Conservation (phyloP, 73 alveolate genomes). For the Paramecium sonneborni region DNA sequence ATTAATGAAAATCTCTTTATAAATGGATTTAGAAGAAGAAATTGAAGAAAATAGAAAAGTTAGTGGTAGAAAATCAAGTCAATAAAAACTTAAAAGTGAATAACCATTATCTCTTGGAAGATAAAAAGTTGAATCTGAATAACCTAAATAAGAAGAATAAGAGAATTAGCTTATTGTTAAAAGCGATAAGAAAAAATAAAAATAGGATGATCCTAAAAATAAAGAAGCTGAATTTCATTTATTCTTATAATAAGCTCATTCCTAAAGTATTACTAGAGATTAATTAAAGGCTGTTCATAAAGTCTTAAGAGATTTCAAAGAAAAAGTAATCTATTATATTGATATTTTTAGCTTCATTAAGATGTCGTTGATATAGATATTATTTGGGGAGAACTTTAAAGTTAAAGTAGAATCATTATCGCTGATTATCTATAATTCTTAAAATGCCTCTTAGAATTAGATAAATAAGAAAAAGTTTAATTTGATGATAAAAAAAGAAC, state of each 20-base stretch:
- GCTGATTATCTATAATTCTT: slow-evolving; percentile 14
- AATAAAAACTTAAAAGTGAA: not conserved
- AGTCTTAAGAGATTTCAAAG: not conserved
- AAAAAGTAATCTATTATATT: not conserved
- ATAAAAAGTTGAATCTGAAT: not conserved
- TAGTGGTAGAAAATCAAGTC: not conserved
- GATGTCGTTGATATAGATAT: slow-evolving; percentile 35
- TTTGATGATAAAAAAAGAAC: slow-evolving; percentile 38
- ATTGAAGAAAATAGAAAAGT: not conserved
- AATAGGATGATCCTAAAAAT: not conserved
- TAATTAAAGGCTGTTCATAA: slow-evolving; percentile 11
- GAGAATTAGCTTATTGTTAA: not conserved
- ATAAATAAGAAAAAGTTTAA: not conserved
- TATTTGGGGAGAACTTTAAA: slow-evolving; percentile 13
- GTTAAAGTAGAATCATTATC: not conserved
- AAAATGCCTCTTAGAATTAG: slow-evolving; percentile 32
- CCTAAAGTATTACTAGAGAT: not conserved
- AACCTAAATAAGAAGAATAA: not conserved
- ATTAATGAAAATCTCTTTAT: not conserved
- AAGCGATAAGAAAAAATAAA: slow-evolving; percentile 23
- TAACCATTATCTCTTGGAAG: not conserved
- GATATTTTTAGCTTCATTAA: not conserved
- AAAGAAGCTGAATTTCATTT: slow-evolving; percentile 36
- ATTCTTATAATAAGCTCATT: not conserved
- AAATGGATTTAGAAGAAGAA: not conserved